phyloP scores from a whole-genome alignment of 2,329 filamentous ascomycete species.

The Beauveria asiatica region DNA sequence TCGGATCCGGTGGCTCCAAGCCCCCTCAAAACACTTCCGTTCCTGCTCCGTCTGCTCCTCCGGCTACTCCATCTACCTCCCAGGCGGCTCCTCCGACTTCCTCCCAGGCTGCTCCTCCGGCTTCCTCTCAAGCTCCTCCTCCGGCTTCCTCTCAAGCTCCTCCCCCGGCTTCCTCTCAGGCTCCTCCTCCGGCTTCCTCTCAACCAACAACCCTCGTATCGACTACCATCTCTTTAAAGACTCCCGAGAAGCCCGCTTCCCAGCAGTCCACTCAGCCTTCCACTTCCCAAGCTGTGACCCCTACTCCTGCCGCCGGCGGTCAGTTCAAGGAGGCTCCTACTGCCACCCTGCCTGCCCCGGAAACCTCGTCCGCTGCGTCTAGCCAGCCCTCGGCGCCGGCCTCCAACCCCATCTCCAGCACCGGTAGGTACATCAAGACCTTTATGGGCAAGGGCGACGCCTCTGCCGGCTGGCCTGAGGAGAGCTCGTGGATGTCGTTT shows the following conservation, averaged over 20 bases:
- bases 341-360: background rate
- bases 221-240: too few species aligned
- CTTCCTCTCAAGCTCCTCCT: background rate
- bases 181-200: background rate
- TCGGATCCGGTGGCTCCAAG: background rate
- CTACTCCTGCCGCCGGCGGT: background rate
- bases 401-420: background rate
- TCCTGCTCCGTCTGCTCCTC: background rate
- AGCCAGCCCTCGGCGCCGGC: background rate
- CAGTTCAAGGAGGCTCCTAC: slow-evolving; percentile 1
- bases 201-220: background rate
- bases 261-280: too few species aligned
- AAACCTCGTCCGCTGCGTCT: background rate
- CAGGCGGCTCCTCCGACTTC: background rate
- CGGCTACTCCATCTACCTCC: background rate
- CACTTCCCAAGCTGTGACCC: background rate
- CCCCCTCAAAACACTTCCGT: background rate
- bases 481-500: slow-evolving; percentile 20
- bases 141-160: background rate
- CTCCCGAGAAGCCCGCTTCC: background rate
- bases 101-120: background rate
- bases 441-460: slow-evolving; percentile 22
- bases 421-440: slow-evolving; percentile 15
- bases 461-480: slow-evolving; percentile 22
- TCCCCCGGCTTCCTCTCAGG: background rate